Conservation (phyloP, 129 eudicot species). For the Logfia minima region DNA sequence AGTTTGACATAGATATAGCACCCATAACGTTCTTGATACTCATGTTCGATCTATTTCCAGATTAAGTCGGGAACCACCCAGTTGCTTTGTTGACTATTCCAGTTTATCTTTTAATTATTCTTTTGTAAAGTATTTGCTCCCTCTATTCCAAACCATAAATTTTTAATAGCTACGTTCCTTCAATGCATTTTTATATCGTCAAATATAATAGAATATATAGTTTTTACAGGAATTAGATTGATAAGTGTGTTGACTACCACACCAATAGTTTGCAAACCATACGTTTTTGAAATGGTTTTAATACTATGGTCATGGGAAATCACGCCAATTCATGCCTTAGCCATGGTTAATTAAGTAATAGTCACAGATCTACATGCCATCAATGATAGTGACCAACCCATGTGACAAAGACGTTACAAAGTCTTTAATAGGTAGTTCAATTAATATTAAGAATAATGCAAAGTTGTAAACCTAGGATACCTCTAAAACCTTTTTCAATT, state of each 20-base stretch:
- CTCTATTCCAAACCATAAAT: conserved; percentile 11
- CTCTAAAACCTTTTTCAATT: not conserved
- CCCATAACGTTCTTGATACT: conserved; percentile 24
- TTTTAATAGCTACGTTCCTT: not conserved
- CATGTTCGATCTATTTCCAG: conserved; percentile 29
- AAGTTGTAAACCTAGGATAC: not conserved
- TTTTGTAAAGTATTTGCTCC: not conserved
- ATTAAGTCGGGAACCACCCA: conserved; percentile 40
- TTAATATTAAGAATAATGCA: not conserved
- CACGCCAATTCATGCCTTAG: not conserved
- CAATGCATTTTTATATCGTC: not conserved
- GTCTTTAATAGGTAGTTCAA: not conserved
- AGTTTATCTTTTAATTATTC: not conserved
- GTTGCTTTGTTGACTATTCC: conserved; percentile 34
- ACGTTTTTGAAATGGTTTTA: not conserved
- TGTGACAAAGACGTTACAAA: not conserved
- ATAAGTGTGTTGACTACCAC: not conserved
- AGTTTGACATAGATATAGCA: conserved; percentile 34
- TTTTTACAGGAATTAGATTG: no score
- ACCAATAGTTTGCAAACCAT: not conserved
- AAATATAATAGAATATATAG: not conserved
- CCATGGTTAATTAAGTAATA: not conserved
- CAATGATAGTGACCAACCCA: not conserved
- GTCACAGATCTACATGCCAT: not conserved
- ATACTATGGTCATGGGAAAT: not conserved